These are phyloP conservation scores for Hypoxylon sp. DNA, from an alignment of 2,329 filamentous ascomycete species.

Conservation along the genomic window DNA sequence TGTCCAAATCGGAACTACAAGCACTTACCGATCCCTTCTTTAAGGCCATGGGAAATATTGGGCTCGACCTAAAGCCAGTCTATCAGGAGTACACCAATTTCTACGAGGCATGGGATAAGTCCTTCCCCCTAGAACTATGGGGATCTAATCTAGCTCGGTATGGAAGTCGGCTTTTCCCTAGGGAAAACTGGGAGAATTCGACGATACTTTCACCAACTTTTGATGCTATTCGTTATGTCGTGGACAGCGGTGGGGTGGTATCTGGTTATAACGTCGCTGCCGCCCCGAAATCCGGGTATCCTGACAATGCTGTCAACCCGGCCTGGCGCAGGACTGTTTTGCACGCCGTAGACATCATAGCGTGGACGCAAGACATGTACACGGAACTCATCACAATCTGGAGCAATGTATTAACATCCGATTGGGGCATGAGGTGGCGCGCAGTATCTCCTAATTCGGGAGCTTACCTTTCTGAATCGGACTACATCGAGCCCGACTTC, in stretches of 20 bases:
- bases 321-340: conserved; percentile 55
- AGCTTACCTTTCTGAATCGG: conserved; percentile 52
- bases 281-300: conserved; percentile 47
- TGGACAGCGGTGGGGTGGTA: conserved; percentile 53
- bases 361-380: conserved; percentile 44
- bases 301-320: conserved; percentile 56
- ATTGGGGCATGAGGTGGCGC: conserved; percentile 45
- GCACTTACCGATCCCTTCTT: conserved; percentile 53
- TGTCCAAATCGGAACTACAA: conserved; percentile 44
- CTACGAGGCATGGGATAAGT: conserved; percentile 51
- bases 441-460: conserved; percentile 45
- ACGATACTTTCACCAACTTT: conserved; percentile 52
- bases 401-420: conserved; percentile 45
- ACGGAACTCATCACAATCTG: conserved; percentile 47
- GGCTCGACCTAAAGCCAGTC: conserved; percentile 54
- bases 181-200: conserved; percentile 55
- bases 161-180: conserved; percentile 59
- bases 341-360: conserved; percentile 44
- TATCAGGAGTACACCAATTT: conserved; percentile 58
- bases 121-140: conserved; percentile 50
- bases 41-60: conserved; percentile 45
- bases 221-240: conserved; percentile 53
- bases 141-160: conserved; percentile 50
- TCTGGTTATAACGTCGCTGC: conserved; percentile 47
- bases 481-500: conserved; percentile 55